Conservation (phyloP, 371 early-diverging fungal species). For the Nematocida sp. region DNA sequence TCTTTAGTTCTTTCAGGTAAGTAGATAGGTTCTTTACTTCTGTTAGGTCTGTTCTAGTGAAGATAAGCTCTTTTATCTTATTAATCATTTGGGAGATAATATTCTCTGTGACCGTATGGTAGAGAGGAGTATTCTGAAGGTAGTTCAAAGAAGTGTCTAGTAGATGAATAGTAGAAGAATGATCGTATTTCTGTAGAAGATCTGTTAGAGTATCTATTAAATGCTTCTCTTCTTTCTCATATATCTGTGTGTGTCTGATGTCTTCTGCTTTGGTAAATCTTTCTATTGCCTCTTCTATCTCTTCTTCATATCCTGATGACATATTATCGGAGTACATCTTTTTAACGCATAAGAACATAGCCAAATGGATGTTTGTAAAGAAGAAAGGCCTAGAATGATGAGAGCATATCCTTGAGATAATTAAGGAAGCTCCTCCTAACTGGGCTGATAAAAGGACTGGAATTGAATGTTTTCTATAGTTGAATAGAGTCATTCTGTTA, state of each 20-base stretch:
- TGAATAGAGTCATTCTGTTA: neutral
- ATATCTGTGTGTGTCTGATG: constrained; percentile 1
- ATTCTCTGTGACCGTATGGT: neutral
- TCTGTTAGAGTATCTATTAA: neutral
- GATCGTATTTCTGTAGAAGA: neutral
- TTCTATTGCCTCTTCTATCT: neutral
- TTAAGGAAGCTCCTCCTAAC: neutral
- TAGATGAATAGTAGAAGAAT: neutral
- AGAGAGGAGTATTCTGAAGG: constrained; percentile 1
- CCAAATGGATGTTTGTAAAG: constrained; percentile 3
- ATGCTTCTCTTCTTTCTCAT: neutral
- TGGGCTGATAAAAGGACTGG: neutral
- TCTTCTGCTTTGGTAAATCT: neutral
- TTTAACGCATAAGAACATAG: constrained; percentile 1
- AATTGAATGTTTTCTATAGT: neutral
- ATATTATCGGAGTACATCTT: neutral
- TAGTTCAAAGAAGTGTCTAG: neutral
- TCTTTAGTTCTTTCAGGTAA: neutral
- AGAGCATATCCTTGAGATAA: constrained; percentile 4
- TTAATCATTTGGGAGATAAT: neutral
- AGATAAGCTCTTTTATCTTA: neutral
- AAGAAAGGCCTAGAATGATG: neutral
- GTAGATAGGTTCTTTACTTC: neutral
- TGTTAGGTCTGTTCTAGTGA: neutral
- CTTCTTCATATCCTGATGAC: neutral